Evolutionary conservation across 1,284 basidiomycete species (phyloP), one percentile per base, ranked within the genome.

Genomic region (Ustilago nuda): DNA sequence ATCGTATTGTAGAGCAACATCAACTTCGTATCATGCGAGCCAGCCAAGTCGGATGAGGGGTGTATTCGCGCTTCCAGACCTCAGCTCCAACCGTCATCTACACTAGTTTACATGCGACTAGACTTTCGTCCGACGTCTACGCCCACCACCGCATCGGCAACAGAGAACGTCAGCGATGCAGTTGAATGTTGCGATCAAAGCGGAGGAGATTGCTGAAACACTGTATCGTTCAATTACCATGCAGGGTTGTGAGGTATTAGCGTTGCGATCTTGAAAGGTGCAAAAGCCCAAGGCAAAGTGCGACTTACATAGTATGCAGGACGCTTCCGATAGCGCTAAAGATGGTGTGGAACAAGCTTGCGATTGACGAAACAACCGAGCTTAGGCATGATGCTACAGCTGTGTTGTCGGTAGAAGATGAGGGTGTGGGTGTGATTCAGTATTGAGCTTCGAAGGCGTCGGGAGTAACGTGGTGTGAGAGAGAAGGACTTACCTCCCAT

Each of bases 111-210:
- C 23, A 27, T 27, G 23, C 3, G 11, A 19, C 43, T 57, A 76
- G 61, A 72, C 62, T 43, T 76, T 76, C 8, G 46, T 19, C 15
- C 72, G 50, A 13, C 73, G 54, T 79, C 66, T 56, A 5, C 76
- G 52, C 3, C 58, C n/a, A 27, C 76, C 57, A 11, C 76, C 73
- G 61, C 79, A 80, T 27, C 79, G 64, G 36, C 79, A 80, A 67
- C 79, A 80, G 30, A 80, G 62, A 8, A 80, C 73, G 53, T 80
- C 79, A 48, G 79, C 79, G 51, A 80, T 80, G 59, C 79, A 80
- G 59, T 76, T 73, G 67, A 80, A 79, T 6, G 79, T 80, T 3
- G 71, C 79, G 17, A 66, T 76, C 1, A 80, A 53, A 39, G 60
- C 61, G 23, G 64, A 53, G 1, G 72, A 64, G 37, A 80, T 68